A percentile compares a stretch with the other conserved stretches of the same genome.
Conservation (phyloP, 2,329 filamentous ascomycete species). For the Tolypocladium tropicale region DNA sequence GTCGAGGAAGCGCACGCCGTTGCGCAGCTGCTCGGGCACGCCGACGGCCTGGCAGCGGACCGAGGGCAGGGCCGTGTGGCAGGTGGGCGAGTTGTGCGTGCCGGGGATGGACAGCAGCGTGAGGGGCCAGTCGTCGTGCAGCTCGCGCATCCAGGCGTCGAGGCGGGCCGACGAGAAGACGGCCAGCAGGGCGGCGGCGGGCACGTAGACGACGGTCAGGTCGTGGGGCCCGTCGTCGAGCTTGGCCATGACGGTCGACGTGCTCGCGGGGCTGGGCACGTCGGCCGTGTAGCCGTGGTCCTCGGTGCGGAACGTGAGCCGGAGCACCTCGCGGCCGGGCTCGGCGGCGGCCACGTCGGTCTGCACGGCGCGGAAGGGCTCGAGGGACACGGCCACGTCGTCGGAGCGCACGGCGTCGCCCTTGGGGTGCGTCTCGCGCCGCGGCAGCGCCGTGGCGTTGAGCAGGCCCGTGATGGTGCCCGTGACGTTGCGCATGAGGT, state of each 20-base stretch:
- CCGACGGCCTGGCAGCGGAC: slow-evolving; percentile 85
- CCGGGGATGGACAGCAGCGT: slow-evolving; percentile 83
- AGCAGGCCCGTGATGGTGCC: slow-evolving; percentile 32
- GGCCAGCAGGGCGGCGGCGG: slow-evolving; percentile 41
- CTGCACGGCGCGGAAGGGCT: slow-evolving; percentile 55
- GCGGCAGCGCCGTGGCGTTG: slow-evolving; percentile 26
- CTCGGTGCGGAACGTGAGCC: slow-evolving; percentile 61
- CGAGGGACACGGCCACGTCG: slow-evolving; percentile 52
- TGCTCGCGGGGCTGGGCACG: slow-evolving; percentile 50
- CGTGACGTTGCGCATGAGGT: slow-evolving; percentile 35
- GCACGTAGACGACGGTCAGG: slow-evolving; percentile 59
- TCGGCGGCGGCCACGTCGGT: slow-evolving; percentile 48
- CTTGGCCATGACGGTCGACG: slow-evolving; percentile 50
- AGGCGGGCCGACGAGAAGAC: slow-evolving; percentile 64
- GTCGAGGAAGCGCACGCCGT: slow-evolving; percentile 92
- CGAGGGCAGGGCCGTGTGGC: slow-evolving; percentile 74
- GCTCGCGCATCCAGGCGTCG: slow-evolving; percentile 68
- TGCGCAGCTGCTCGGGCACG: slow-evolving; percentile 67
- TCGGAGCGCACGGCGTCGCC: slow-evolving; percentile 50
- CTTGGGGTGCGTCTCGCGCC: slow-evolving; percentile 29
- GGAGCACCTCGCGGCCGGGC: slow-evolving; percentile 54
- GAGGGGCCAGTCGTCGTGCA: slow-evolving; percentile 62
- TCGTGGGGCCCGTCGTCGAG: slow-evolving; percentile 39
- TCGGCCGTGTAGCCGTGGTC: slow-evolving; percentile 56
- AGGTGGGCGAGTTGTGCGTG: slow-evolving; percentile 89